These are phyloP conservation scores for Aspergillus aculeatus DNA, from an alignment of 2,329 filamentous ascomycete species.

Conservation along the genomic window DNA sequence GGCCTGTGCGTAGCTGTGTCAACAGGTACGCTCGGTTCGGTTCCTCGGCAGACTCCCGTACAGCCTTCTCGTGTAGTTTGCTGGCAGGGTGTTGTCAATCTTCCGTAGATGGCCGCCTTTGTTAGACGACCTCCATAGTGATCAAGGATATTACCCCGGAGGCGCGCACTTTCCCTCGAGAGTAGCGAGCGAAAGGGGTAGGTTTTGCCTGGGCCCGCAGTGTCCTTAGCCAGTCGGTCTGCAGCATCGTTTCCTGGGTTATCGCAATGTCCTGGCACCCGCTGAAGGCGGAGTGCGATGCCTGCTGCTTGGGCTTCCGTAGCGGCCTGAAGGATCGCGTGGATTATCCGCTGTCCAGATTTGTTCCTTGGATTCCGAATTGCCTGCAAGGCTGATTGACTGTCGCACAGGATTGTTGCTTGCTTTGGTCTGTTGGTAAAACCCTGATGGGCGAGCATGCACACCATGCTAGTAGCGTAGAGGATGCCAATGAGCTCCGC, in stretches of 20 bases:
- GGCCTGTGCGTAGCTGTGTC: slow-evolving; percentile 22
- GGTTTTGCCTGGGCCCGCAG: slow-evolving; percentile 6
- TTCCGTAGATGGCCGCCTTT: slow-evolving; percentile 13
- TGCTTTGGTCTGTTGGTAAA: slow-evolving; percentile 2
- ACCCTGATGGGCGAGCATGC: slow-evolving; percentile 8
- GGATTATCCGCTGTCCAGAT: slow-evolving; percentile 20
- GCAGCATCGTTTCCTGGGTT: slow-evolving; percentile 6
- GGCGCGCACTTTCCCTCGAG: slow-evolving; percentile 9
- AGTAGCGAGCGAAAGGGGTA: slow-evolving; percentile 14
- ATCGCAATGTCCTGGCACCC: slow-evolving; percentile 10
- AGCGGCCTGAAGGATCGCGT: slow-evolving; percentile 19
- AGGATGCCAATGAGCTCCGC: slow-evolving; percentile 25
- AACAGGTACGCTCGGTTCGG: slow-evolving; percentile 21
- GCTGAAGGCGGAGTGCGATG: slow-evolving; percentile 16
- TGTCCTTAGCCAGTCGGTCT: slow-evolving; percentile 8
- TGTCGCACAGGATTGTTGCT: slow-evolving; percentile 21
- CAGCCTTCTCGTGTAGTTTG: slow-evolving; percentile 9
- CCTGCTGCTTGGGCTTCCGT: slow-evolving; percentile 9
- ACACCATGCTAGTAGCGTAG: slow-evolving; percentile 18
- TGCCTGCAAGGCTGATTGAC: slow-evolving; percentile 20
- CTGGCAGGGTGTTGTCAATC: slow-evolving; percentile 12
- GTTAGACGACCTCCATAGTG: slow-evolving; percentile 11
- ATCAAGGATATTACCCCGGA: slow-evolving; percentile 7
- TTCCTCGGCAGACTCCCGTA: slow-evolving; percentile 16
- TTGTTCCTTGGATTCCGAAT: slow-evolving; percentile 17